Evolutionary conservation across 2,329 filamentous ascomycete genomes (phyloP).

Genomic region (Cladophialophora yegresii): DNA sequence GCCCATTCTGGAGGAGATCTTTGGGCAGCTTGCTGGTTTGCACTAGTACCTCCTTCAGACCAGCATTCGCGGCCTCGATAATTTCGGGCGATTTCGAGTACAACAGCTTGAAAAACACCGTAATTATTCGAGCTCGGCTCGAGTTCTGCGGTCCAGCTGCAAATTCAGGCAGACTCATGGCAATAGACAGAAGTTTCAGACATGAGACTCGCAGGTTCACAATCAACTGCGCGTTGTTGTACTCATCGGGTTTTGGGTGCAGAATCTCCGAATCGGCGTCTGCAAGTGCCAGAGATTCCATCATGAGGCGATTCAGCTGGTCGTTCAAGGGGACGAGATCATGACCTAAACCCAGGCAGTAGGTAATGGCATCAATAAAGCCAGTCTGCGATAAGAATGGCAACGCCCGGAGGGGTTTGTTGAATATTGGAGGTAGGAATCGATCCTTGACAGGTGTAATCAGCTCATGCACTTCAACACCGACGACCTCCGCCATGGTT

Average conservation of each 20-base stretch:
- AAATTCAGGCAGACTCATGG: conserved; percentile 91
- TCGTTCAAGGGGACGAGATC: conserved; percentile 93
- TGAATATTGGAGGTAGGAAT: conserved; percentile 87
- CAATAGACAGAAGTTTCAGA: conserved; percentile 87
- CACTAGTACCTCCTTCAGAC: conserved; percentile 80
- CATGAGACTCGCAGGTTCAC: conserved; percentile 89
- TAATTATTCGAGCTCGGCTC: conserved; percentile 70
- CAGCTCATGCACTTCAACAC: conserved; percentile 80
- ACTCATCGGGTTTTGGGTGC: conserved; percentile 88
- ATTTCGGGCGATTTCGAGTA: conserved; percentile 92
- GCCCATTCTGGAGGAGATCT: conserved; percentile 87
- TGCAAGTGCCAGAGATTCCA: conserved; percentile 90
- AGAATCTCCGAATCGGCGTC: conserved; percentile 93
- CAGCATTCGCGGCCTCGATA: conserved; percentile 89
- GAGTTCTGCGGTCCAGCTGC: conserved; percentile 67
- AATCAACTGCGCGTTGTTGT: conserved; percentile 93
- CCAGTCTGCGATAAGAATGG: conserved; percentile 96
- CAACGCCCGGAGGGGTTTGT: conserved; percentile 87
- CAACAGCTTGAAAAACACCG: conserved; percentile 95
- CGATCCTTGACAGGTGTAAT: conserved; percentile 87
- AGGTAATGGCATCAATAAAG: conserved; percentile 96
- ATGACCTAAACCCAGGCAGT: conserved; percentile 84
- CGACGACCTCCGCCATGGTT: conserved; percentile 75
- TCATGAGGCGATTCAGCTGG: conserved; percentile 80
- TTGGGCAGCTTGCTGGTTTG: conserved; percentile 92